Conservation (phyloP, 2,329 filamentous ascomycete species). For the Trichoderma sp. region DNA sequence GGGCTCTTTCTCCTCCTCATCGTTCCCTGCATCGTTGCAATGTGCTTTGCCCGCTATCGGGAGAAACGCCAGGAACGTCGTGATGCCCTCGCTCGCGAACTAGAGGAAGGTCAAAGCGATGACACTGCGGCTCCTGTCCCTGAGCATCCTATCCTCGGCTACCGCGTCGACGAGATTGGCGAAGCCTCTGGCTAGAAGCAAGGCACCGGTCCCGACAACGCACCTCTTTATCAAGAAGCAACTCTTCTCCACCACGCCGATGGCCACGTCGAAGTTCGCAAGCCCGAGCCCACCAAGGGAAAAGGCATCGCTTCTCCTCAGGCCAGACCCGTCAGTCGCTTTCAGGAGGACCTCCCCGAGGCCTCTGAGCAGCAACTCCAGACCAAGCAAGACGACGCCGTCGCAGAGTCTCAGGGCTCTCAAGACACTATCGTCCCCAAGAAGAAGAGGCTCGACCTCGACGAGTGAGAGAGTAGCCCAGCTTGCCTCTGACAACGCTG, state of each 20-base stretch:
- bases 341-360: neutral
- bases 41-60: neutral
- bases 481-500: neutral
- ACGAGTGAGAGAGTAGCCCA: neutral
- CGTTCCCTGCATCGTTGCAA: conserved; percentile 5
- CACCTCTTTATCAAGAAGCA: neutral
- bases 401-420: neutral
- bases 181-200: neutral
- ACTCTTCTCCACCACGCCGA: neutral
- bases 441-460: neutral
- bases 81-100: neutral
- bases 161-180: neutral
- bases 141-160: neutral
- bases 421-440: neutral
- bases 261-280: neutral
- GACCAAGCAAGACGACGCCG: neutral
- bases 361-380: neutral
- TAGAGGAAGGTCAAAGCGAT: neutral
- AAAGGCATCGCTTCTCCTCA: neutral
- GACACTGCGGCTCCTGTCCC: neutral
- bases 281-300: neutral
- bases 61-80: conserved; percentile 10
- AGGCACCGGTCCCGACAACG: neutral
- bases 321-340: neutral
- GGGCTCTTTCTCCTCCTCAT: conserved; percentile 1